Evolutionary conservation across 352 stramenopile genomes (phyloP), one percentile per base, ranked within the genome.

Genomic region (Chrysophaeum taylorii): DNA sequence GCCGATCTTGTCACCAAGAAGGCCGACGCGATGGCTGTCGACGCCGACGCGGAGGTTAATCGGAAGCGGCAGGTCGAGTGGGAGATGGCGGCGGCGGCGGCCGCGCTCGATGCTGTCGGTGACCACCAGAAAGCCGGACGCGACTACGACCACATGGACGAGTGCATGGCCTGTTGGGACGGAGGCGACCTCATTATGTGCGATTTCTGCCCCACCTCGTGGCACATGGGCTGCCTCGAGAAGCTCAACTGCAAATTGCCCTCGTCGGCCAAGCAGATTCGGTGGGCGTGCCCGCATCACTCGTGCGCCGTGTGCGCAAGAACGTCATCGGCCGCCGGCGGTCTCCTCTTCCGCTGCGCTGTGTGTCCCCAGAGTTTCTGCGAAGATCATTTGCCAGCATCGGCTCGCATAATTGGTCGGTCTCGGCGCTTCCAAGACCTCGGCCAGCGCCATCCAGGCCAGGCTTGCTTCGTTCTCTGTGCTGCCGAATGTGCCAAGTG

Each of bases 271-370:
- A 45, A n/a, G 57, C 5, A 12, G 7, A 23, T 15, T 9, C 7
- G 4, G 33, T 66, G 57, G 57, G 57, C 12, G 33, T 91, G 85
- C 53, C 78, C 74, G 23, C 85, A 91, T 70, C 85, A 91, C 70
- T 62, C 70, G 18, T 91, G 85, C 69, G 36, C 60, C 16, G 41
- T 43, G 0, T 91, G 85, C 66, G 39, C 36, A 0, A 84, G 83
- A 41, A 86, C 68, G 61, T 52, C 74, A 0, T 2, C 15, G 21
- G 71, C 74, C 33, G 82, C 76, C 33, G 83, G 85, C 25, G 84
- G 84, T 25, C 57, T 91, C 31, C 69, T 91, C 4, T 91, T 87
- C 72, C 81, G 82, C 9, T 91, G 85, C 68, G 64, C 81, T 18
- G 71, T 61, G n/a, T 91, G 85, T 70, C 68, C 78, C 23, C 75